Base-by-base conservation (phyloP, 2,329 filamentous ascomycete species). In the Coniochaeta hoffmannii region DNA sequence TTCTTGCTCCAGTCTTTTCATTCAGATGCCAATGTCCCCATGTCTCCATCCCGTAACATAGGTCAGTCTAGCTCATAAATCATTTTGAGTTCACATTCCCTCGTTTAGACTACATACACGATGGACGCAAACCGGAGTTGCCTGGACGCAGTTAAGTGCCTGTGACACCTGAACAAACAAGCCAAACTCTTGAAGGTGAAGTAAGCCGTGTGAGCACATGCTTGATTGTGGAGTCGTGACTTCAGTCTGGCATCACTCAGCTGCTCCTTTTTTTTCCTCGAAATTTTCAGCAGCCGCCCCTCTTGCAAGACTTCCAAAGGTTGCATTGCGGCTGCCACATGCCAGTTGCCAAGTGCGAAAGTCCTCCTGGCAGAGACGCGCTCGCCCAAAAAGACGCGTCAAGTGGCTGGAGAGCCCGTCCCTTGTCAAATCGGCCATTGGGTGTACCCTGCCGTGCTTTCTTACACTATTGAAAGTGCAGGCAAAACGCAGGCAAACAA, bases 161-260 rank as follows among this genome's bases (percentile, higher is more conserved):
- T n/a, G n/a, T n/a, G n/a, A n/a, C n/a, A n/a, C n/a, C n/a, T n/a
- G n/a, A n/a, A n/a, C n/a, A n/a, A n/a, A n/a, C n/a, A n/a, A n/a
- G n/a, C n/a, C n/a, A n/a, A n/a, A n/a, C n/a, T n/a, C n/a, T n/a
- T n/a, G n/a, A 24, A 3, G 8, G n/a, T 10, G n/a, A 4, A 11
- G 26, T 19, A 41, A 41, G 19, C 19, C 26, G 41, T 51, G 28
- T 51, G 49, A 26, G 11, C 49, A 31, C 41, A 46, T 46, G 41
- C 41, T 46, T 46, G 7, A 46, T 7, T 46, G 31, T 34, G 49
- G 49, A 51, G 49, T 51, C 28, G 49, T 51, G 49, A 51, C 49
- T 51, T 51, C 49, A 51, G 28, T 31, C 28, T 34, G 49, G 49
- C 49, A 51, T 51, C 49, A 51, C 49, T 51, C 26, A 31, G 28